Percentiles rank a stretch among this genome's conserved stretches.
Evolutionary conservation across 2,329 filamentous ascomycete genomes (phyloP).

Genomic region (Talaromyces sp.): DNA sequence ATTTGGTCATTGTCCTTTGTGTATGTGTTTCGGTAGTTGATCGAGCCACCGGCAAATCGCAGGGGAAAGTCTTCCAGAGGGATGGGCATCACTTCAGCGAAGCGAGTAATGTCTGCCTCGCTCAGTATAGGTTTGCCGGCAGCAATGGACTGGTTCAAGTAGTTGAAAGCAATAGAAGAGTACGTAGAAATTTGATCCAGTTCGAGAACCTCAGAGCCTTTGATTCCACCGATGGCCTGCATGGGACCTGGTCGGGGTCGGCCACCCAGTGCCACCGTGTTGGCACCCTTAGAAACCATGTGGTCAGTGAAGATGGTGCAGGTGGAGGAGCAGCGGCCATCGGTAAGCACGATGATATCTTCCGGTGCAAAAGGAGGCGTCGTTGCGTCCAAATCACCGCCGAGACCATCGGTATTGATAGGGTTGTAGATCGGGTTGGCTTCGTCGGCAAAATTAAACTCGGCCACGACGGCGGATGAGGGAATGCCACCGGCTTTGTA

Average conservation of each 20-base stretch:
- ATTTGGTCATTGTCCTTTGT: conserved; percentile 33
- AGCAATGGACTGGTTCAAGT: not conserved
- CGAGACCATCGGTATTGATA: conserved; percentile 22
- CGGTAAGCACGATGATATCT: conserved; percentile 6
- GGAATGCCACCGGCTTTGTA: conserved; percentile 17
- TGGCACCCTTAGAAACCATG: conserved; percentile 36
- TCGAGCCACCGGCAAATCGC: not conserved
- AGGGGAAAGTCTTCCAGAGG: not conserved
- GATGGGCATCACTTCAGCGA: conserved; percentile 4
- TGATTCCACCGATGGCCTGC: conserved; percentile 57
- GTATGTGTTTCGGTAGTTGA: conserved; percentile 39
- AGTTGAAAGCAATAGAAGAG: not conserved
- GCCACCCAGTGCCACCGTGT: conserved; percentile 54
- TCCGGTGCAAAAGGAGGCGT: conserved; percentile 21
- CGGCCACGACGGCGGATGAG: conserved; percentile 21
- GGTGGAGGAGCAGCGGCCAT: conserved; percentile 13
- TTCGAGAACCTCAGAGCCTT: conserved; percentile 37
- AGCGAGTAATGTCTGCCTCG: conserved; percentile 1
- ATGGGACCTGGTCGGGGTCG: conserved; percentile 49
- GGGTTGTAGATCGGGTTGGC: conserved; percentile 8
- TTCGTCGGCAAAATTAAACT: conserved; percentile 21
- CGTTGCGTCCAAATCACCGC: conserved; percentile 15
- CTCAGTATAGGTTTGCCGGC: not conserved
- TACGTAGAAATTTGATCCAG: conserved; percentile 16
- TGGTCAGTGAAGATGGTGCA: conserved; percentile 22